Conservation (phyloP, 257 asterid genomes). For the Rauvolfia tetraphylla region DNA sequence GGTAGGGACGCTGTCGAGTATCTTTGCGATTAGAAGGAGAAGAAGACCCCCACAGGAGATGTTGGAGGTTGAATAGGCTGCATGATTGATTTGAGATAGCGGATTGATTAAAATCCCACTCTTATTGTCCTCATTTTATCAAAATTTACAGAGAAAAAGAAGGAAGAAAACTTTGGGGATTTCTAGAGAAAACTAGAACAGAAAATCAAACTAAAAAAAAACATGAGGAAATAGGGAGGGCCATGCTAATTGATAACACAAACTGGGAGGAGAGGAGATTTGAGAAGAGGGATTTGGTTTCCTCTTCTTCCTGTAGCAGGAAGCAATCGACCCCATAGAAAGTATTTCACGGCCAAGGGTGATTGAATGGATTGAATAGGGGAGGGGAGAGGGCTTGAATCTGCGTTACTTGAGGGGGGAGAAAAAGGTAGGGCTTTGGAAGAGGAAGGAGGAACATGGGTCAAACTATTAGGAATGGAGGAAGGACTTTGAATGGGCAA, state of each 20-base stretch:
- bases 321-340: not conserved
- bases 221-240: not conserved
- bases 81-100: constrained; percentile 34
- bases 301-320: not conserved
- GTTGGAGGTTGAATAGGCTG: constrained; percentile 55
- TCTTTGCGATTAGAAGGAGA: constrained; percentile 23
- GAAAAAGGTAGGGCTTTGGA: no score
- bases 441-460: no score
- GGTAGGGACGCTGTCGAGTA: constrained; percentile 43
- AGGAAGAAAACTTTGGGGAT: not conserved
- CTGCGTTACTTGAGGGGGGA: no score
- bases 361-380: no score
- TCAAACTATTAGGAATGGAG: no score
- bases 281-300: not conserved
- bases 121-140: no score
- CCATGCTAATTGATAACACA: not conserved
- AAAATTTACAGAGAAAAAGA: not conserved
- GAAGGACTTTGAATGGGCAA: no score
- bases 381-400: no score
- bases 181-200: not conserved
- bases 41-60: constrained; percentile 19
- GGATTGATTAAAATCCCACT: not conserved
- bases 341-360: no score
- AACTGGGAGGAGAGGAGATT: not conserved
- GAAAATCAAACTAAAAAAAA: not conserved